These are phyloP conservation scores for Annulohypoxylon stygium DNA, from an alignment of 495 filamentous ascomycete genomes.

Conservation along the genomic window DNA sequence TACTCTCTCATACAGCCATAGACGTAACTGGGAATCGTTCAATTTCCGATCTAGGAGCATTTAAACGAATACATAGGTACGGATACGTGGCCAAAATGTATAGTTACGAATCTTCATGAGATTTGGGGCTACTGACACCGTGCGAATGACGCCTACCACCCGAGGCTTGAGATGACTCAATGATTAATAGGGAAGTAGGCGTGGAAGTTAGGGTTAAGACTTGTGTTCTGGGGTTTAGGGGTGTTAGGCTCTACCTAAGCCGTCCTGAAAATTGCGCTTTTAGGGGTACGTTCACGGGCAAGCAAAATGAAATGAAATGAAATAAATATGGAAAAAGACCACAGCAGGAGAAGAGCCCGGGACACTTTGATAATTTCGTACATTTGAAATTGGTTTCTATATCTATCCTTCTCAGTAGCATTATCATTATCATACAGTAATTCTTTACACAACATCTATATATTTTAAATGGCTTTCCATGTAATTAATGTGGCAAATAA, in stretches of 20 bases:
- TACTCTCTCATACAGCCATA: constrained; percentile 13
- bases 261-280: too few relatives aligned
- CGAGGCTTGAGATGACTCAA: neutral
- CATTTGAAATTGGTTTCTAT: neutral
- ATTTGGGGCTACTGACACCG: constrained; percentile 21
- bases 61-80: constrained; percentile 18
- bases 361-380: neutral
- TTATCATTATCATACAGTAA: neutral
- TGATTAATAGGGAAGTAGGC: too few relatives aligned
- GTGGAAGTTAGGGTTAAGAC: constrained; percentile 18
- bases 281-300: too few relatives aligned
- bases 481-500: too few relatives aligned
- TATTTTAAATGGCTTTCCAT: neutral
- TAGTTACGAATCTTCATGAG: constrained; percentile 16
- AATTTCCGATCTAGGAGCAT: constrained; percentile 20
- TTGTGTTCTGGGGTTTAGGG: constrained; percentile 14
- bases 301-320: too few relatives aligned
- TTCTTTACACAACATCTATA: neutral
- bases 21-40: constrained; percentile 21
- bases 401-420: neutral
- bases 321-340: too few relatives aligned
- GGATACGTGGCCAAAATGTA: constrained; percentile 13
- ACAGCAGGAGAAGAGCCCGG: neutral
- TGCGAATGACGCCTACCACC: constrained; percentile 25
- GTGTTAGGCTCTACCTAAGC: too few relatives aligned